phyloP scores from a whole-genome alignment of 768 basidiomycete species.

The Lepiota venenata region DNA sequence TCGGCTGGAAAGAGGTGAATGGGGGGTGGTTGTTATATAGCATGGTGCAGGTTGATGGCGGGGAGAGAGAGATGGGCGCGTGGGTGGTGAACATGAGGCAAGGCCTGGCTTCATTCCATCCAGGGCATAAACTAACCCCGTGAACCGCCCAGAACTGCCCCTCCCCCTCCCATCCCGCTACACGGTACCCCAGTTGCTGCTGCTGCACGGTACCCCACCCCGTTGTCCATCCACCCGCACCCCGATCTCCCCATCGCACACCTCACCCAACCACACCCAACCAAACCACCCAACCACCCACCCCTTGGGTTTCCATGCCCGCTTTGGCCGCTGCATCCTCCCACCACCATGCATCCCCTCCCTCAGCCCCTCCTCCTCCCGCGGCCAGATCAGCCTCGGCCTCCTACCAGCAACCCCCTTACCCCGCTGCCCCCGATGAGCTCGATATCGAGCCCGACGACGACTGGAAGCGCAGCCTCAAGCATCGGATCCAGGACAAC shows the following conservation, averaged over 20 bases:
- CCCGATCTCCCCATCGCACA: not conserved
- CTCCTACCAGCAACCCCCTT: not conserved
- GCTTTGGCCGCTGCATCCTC: slow-evolving; percentile 2
- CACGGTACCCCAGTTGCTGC: not conserved
- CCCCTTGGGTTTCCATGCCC: no score
- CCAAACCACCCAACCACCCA: no score
- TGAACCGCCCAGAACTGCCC: no score
- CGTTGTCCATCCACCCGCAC: not conserved
- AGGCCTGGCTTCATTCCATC: slow-evolving; percentile 12
- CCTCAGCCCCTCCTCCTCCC: slow-evolving; percentile 11
- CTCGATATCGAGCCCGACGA: slow-evolving; percentile 50
- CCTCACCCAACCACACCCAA: no score
- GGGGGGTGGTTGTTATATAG: no score
- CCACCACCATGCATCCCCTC: slow-evolving; percentile 20
- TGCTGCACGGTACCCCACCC: not conserved
- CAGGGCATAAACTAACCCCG: no score
- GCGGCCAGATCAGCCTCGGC: not conserved
- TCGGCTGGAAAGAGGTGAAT: no score
- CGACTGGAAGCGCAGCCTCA: slow-evolving; percentile 47
- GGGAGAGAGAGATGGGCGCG: slow-evolving; percentile 16
- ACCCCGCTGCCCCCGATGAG: slow-evolving; percentile 15
- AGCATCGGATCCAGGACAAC: slow-evolving; percentile 45
- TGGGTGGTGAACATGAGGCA: slow-evolving; percentile 60
- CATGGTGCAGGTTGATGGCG: no score
- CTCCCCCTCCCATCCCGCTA: not conserved